These are phyloP conservation scores for Mycena chlorophos DNA, from an alignment of 768 basidiomycete genomes.

Conservation along the genomic window DNA sequence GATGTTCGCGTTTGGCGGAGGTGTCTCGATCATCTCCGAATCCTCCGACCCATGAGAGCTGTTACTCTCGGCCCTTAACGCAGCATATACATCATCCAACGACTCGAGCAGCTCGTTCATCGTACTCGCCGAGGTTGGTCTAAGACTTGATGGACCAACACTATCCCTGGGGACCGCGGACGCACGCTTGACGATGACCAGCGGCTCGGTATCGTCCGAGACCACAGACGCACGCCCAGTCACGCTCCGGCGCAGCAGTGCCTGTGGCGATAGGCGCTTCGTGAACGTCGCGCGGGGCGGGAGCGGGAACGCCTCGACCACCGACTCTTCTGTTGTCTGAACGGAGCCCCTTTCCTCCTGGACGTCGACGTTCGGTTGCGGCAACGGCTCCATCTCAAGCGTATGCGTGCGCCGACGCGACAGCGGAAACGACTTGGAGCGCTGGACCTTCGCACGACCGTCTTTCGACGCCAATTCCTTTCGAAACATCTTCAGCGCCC, in stretches of 20 bases:
- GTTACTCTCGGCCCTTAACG: neutral
- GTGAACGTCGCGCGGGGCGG: conserved; percentile 15
- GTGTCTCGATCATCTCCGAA: too few species aligned
- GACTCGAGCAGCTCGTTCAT: conserved; percentile 16
- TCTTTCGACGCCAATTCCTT: neutral
- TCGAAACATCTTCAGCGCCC: neutral
- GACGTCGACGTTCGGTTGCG: too few species aligned
- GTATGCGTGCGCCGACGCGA: neutral
- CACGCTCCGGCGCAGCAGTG: neutral
- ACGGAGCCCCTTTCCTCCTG: too few species aligned
- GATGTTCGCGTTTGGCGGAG: too few species aligned
- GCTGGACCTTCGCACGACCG: conserved; percentile 2
- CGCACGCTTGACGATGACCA: conserved; percentile 15
- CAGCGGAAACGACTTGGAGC: too few species aligned
- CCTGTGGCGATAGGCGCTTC: neutral
- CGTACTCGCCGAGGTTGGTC: neutral
- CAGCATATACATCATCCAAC: conserved; percentile 14
- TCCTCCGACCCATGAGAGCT: too few species aligned
- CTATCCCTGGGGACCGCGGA: neutral
- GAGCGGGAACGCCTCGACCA: conserved; percentile 1
- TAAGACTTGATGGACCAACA: neutral
- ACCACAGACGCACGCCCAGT: conserved; percentile 3
- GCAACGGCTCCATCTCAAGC: neutral
- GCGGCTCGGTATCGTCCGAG: conserved; percentile 8
- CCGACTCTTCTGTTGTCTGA: neutral